Conservation (phyloP, 148 eudicot genomes). For the Linanthus parryae region DNA sequence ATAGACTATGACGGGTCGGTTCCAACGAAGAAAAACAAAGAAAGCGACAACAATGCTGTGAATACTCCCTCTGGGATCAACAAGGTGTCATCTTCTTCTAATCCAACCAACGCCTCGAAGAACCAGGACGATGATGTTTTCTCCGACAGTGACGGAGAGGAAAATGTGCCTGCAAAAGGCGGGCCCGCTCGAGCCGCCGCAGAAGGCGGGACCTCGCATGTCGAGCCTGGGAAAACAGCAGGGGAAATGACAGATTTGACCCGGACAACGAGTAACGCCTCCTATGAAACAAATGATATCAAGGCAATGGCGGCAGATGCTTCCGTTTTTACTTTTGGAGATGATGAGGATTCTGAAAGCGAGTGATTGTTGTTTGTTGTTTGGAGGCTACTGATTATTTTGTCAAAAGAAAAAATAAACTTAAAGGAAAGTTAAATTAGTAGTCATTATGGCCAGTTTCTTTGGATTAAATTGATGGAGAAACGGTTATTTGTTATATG, state of each 20-base stretch:
- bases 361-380: too few relatives aligned
- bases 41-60: conserved; percentile 23
- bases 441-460: too few relatives aligned
- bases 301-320: conserved; percentile 99
- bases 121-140: conserved; percentile 73
- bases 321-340: conserved; percentile 91
- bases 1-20: conserved; percentile 60
- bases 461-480: too few relatives aligned
- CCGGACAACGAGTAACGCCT: conserved; percentile 12
- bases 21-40: conserved; percentile 29
- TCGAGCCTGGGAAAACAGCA: conserved; percentile 11
- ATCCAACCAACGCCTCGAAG: conserved; percentile 23
- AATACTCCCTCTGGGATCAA: conserved; percentile 24
- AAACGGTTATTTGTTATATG: too few relatives aligned
- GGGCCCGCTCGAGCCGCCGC: conserved; percentile 22
- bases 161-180: conserved; percentile 32
- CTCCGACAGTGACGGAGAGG: conserved; percentile 88
- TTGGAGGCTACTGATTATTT: too few relatives aligned
- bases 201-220: conserved; percentile 14
- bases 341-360: conserved; percentile 82
- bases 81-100: conserved; percentile 16
- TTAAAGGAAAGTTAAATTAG: too few relatives aligned
- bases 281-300: conserved; percentile 37
- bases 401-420: too few relatives aligned
- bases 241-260: conserved; percentile 22